These are phyloP conservation scores for Tylopilus rubrobrunneus DNA, from an alignment of 768 basidiomycete genomes.

Conservation along the genomic window DNA sequence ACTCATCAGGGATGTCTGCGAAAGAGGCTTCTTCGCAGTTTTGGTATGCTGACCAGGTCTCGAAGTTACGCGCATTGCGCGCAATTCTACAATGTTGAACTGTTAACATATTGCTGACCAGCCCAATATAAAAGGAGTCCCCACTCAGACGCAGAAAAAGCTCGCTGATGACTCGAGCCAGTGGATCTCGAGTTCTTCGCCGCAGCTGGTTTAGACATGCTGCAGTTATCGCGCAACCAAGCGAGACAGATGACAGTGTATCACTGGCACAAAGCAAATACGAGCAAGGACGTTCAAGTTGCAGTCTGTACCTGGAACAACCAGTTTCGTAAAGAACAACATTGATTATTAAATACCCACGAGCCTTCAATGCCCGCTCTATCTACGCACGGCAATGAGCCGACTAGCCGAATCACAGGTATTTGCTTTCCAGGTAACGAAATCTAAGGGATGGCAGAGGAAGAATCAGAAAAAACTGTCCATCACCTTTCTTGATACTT, in stretches of 20 bases:
- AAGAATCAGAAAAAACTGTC: constrained; percentile 54
- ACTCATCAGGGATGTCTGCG: constrained; percentile 40
- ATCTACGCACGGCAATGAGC: constrained; percentile 1
- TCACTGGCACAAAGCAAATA: neutral
- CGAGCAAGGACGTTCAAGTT: constrained; percentile 9
- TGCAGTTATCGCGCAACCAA: neutral
- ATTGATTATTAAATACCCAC: neutral
- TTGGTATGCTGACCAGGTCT: constrained; percentile 28
- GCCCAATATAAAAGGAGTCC: constrained; percentile 7
- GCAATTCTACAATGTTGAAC: constrained; percentile 38
- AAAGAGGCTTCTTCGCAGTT: constrained; percentile 47
- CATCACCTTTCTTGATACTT: constrained; percentile 80
- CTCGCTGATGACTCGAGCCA: constrained; percentile 26
- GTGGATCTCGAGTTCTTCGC: constrained; percentile 11
- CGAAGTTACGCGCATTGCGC: constrained; percentile 44
- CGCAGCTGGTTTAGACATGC: constrained; percentile 19
- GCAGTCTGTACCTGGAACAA: neutral
- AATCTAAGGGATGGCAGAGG: neutral
- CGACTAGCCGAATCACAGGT: neutral
- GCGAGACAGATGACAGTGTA: neutral
- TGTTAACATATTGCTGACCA: neutral
- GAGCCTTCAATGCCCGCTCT: neutral
- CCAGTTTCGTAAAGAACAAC: constrained; percentile 14
- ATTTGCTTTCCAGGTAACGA: neutral
- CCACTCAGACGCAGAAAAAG: constrained; percentile 47